A percentile compares a stretch with the other conserved stretches of the same genome.
These are phyloP conservation scores for Ciborinia camelliae DNA, from an alignment of 2,329 filamentous ascomycete species.

Conservation along the genomic window DNA sequence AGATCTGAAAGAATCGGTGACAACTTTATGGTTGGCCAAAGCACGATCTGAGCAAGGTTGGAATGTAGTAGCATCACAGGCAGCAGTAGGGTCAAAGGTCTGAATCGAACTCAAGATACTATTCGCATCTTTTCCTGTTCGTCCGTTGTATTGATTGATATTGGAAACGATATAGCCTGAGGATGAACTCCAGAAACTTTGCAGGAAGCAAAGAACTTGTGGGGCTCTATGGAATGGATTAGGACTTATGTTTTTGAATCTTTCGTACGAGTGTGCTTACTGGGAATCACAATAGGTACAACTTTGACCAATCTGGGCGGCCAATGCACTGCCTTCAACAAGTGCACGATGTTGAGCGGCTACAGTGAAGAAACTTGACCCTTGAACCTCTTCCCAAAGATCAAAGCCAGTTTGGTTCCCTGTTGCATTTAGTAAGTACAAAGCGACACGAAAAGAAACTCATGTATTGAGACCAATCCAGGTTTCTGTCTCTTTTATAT, in stretches of 20 bases:
- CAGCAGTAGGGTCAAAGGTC: slow-evolving; percentile 63
- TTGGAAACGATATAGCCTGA: slow-evolving; percentile 66
- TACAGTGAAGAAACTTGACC: slow-evolving; percentile 76
- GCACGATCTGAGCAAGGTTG: slow-evolving; percentile 59
- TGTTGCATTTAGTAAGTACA: slow-evolving; percentile 4
- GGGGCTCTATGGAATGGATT: slow-evolving; percentile 47
- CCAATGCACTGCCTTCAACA: slow-evolving; percentile 64
- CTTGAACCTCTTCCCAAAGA: slow-evolving; percentile 78
- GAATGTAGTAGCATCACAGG: slow-evolving; percentile 69
- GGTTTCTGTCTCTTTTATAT: background rate
- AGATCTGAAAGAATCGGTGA: slow-evolving; percentile 71
- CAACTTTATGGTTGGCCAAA: slow-evolving; percentile 71
- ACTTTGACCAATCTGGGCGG: slow-evolving; percentile 57
- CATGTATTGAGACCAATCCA: background rate
- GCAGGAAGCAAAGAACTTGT: slow-evolving; percentile 68
- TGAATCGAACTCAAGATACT: slow-evolving; percentile 64
- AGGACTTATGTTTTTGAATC: background rate
- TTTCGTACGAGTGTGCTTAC: background rate
- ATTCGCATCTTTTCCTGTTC: slow-evolving; percentile 70
- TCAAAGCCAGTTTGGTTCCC: slow-evolving; percentile 60
- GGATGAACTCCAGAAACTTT: slow-evolving; percentile 64
- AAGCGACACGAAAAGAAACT: background rate
- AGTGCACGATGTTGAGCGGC: slow-evolving; percentile 67
- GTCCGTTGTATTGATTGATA: slow-evolving; percentile 58
- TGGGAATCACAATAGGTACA: slow-evolving; percentile 60